Evolutionary conservation across 163 green algal genomes (phyloP).

Genomic region (Botryococcus braunii): DNA sequence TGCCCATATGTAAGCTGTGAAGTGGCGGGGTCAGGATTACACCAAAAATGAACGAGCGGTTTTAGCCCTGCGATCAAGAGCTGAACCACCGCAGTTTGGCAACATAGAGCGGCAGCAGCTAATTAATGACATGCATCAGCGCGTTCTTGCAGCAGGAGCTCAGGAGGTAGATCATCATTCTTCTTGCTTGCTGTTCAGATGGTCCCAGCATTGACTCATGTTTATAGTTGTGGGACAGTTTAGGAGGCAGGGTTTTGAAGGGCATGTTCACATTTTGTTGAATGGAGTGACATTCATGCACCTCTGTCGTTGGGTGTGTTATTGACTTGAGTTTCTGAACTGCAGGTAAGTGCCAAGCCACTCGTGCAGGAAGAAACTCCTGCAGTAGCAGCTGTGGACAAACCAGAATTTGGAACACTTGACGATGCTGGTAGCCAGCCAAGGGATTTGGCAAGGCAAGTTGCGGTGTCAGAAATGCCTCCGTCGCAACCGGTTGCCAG

Average conservation of each 20-base stretch:
- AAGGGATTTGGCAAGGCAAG: too few species aligned
- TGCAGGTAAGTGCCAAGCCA: too few species aligned
- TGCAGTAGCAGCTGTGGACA: too few species aligned
- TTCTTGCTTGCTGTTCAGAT: neutral
- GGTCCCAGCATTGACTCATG: neutral
- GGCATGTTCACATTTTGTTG: neutral
- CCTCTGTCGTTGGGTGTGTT: neutral
- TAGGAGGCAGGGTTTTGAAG: neutral
- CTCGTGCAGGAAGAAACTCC: too few species aligned
- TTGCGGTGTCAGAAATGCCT: too few species aligned
- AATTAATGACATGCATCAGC: constrained; percentile 59
- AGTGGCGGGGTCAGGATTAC: constrained; percentile 53
- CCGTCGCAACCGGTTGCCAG: too few species aligned
- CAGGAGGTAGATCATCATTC: neutral
- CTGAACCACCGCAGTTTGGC: constrained; percentile 54
- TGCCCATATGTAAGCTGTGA: neutral
- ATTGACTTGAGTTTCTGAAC: constrained; percentile 1
- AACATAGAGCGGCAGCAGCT: constrained; percentile 59
- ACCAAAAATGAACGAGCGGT: constrained; percentile 60
- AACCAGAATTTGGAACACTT: too few species aligned
- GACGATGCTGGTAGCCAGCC: too few species aligned
- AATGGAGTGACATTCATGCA: neutral
- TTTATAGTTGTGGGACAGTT: too few species aligned
- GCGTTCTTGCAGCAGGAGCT: constrained; percentile 54
- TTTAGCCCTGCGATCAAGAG: constrained; percentile 56